Evolutionary conservation across 2,329 filamentous ascomycete genomes (phyloP).

Genomic region (Phialophora tarda): DNA sequence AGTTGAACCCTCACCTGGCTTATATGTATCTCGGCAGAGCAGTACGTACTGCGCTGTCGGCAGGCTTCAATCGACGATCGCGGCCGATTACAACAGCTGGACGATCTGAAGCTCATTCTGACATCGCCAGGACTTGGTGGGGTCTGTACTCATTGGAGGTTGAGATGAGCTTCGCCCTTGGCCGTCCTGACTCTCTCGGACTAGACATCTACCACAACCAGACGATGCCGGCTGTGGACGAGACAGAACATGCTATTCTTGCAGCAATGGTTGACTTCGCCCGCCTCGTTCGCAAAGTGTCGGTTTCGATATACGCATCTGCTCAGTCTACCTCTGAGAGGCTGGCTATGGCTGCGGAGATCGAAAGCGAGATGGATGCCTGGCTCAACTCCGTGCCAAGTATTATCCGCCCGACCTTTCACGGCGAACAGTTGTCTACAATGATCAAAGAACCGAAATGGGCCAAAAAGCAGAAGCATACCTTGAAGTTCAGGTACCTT

Average conservation of each 20-base stretch:
- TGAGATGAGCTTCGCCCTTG: slow-evolving; percentile 57
- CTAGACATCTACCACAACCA: slow-evolving; percentile 57
- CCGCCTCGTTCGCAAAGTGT: not conserved
- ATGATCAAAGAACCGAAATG: slow-evolving; percentile 47
- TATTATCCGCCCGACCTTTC: slow-evolving; percentile 44
- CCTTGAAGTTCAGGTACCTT: slow-evolving; percentile 49
- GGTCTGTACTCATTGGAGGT: slow-evolving; percentile 55
- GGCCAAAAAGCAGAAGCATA: slow-evolving; percentile 48
- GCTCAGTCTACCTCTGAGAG: slow-evolving; percentile 43
- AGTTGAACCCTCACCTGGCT: slow-evolving; percentile 55
- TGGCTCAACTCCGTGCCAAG: slow-evolving; percentile 47
- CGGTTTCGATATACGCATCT: not conserved
- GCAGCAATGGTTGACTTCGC: slow-evolving; percentile 11
- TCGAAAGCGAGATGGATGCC: slow-evolving; percentile 47
- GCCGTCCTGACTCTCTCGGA: slow-evolving; percentile 56
- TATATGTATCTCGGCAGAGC: slow-evolving; percentile 58
- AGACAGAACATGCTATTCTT: slow-evolving; percentile 49
- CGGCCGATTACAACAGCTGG: slow-evolving; percentile 42
- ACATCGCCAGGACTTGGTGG: slow-evolving; percentile 56
- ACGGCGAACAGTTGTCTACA: slow-evolving; percentile 30
- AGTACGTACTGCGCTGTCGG: slow-evolving; percentile 55
- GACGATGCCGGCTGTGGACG: slow-evolving; percentile 45
- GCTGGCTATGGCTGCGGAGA: slow-evolving; percentile 45
- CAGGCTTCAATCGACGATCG: slow-evolving; percentile 52
- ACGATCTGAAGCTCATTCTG: slow-evolving; percentile 45